Conservation (phyloP, 345 rosid genomes). For the Triadica sebifera region DNA sequence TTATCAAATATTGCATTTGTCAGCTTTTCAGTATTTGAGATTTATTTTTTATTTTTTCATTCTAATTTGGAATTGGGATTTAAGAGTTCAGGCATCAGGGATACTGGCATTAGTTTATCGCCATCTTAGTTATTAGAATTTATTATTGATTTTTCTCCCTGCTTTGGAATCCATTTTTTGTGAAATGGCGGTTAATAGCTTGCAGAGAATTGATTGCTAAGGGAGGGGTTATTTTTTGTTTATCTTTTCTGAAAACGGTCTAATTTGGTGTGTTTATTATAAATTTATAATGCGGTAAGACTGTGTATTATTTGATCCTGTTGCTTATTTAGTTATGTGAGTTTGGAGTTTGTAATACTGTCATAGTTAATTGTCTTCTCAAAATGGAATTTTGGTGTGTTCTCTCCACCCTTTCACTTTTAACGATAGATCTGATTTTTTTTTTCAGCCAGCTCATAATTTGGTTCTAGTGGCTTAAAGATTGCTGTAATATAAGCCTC, state of each 20-base stretch:
- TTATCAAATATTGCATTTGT: neutral
- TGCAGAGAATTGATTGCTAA: neutral
- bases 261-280: neutral
- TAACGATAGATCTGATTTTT: neutral
- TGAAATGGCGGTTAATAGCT: neutral
- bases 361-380: no score
- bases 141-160: neutral
- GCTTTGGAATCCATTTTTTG: neutral
- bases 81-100: neutral
- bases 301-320: neutral
- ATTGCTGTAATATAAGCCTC: neutral
- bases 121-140: neutral
- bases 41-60: neutral
- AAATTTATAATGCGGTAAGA: no score
- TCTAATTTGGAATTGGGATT: neutral
- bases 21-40: neutral
- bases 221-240: neutral
- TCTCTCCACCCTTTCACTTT: no score
- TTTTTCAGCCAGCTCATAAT: neutral
- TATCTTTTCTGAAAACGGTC: neutral
- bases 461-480: neutral
- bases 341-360: neutral
- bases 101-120: neutral
- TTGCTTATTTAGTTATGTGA: neutral
- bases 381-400: neutral